Evolutionary conservation across 1,139 yeast species (phyloP), one percentile per base, ranked within the genome.

Genomic region (Candida labiduridarum): DNA sequence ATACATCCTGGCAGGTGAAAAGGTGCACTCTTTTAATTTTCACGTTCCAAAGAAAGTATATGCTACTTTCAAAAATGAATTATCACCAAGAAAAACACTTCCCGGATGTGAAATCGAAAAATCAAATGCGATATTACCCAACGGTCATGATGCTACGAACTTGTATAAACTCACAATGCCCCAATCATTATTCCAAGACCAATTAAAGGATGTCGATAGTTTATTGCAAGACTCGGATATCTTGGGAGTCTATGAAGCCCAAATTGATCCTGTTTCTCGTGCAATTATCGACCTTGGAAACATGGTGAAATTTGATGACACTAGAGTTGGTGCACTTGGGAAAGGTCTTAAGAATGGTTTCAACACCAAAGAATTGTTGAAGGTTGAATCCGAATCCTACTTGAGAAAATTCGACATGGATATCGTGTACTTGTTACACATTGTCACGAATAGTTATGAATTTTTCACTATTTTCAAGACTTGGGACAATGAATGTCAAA

Each of bases 311-410:
- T 86, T 91, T 56, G 89, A 83, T 57, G 84, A 81, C 54, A 78
- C 88, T 0, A 74, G 78, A 49, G 83, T 90, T 15, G 97, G 97
- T 15, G 82, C 94, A 1, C 73, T 94, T n/a, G 96, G 97, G 9
- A 83, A 80, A 59, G 96, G 97, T 25, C 72, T 95, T 54, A 91
- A 89, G 58, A 79, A 81, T 53, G 99, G 99, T 0, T 95, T 95
- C 67, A 83, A 86, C 18, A 64, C 81, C 52, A 80, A 80, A 49
- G 85, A 87, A 64, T 68, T 88, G 46, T 66, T 72, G 16, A 68
- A 72, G 57, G 69, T 78, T 4, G 79, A 78, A 16, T 67, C 78
- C 19, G 75, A 72, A 2, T 71, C 74, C 46, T 89, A 87, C 59
- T 69, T 85, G 62, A 71, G 72, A 49, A 68, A 78, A 38, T 80